phyloP scores from a whole-genome alignment of 163 green algal species.

The Picocystis sp. region DNA sequence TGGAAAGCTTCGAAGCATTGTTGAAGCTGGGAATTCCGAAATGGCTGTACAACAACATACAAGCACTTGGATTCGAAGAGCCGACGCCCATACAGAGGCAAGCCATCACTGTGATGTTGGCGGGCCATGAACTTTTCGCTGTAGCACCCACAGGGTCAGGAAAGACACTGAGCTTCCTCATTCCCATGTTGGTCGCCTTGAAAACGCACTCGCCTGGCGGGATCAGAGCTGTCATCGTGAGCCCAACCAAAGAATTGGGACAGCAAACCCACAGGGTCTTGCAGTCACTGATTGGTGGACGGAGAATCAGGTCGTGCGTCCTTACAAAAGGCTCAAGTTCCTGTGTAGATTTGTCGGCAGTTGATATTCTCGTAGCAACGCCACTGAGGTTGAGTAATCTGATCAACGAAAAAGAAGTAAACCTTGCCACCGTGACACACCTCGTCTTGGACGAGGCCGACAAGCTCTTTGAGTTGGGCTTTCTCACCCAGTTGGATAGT shows the following conservation, averaged over 20 bases:
- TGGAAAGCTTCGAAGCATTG: too few relatives aligned
- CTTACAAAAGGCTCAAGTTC: constrained; percentile 22
- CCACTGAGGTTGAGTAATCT: constrained; percentile 50
- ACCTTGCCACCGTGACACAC: constrained; percentile 12
- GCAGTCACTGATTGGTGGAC: constrained; percentile 8
- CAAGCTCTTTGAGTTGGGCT: constrained; percentile 84
- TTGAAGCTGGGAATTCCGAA: not conserved
- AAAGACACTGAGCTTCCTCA: constrained; percentile 42
- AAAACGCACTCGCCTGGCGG: constrained; percentile 9
- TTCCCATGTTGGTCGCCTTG: constrained; percentile 39
- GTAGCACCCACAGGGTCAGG: constrained; percentile 63
- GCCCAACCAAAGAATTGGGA: constrained; percentile 68
- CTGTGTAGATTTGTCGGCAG: constrained; percentile 7
- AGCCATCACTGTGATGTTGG: constrained; percentile 55
- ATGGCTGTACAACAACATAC: constrained; percentile 28
- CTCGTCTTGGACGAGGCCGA: constrained; percentile 92
- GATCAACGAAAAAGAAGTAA: constrained; percentile 27
- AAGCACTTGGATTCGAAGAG: constrained; percentile 29
- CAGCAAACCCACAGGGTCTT: constrained; percentile 34
- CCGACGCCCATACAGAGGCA: constrained; percentile 84
- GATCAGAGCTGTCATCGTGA: constrained; percentile 44
- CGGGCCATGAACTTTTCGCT: constrained; percentile 54
- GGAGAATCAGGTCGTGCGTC: not conserved
- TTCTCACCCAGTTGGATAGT: constrained; percentile 49
- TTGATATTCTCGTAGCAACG: constrained; percentile 76